phyloP scores from a whole-genome alignment of 805 yeast genomes.

The Brettanomyces nanus region DNA sequence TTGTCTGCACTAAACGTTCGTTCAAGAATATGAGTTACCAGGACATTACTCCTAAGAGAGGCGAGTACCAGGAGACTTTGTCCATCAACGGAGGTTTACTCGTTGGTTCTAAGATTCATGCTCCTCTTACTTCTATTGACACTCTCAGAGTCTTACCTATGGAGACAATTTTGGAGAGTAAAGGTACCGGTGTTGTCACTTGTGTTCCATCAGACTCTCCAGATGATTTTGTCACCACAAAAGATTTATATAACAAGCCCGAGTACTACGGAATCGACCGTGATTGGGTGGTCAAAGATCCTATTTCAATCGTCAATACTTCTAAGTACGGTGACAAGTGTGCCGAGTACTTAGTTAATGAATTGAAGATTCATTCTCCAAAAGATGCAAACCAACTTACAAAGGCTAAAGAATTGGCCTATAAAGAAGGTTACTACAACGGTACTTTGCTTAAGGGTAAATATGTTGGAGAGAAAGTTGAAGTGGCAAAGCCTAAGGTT shows the following conservation, averaged over 20 bases:
- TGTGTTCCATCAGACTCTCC: conserved; percentile 99
- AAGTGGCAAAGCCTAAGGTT: conserved; percentile 81
- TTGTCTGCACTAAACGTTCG: conserved; percentile 87
- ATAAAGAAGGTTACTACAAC: conserved; percentile 93
- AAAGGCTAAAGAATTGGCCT: conserved; percentile 87
- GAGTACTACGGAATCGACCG: conserved; percentile 80
- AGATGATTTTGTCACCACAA: conserved; percentile 85
- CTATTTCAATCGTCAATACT: conserved; percentile 68
- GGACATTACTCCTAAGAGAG: conserved; percentile 84
- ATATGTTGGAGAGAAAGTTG: conserved; percentile 85
- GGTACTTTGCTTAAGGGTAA: conserved; percentile 77
- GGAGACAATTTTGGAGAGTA: conserved; percentile 91
- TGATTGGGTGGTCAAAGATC: conserved; percentile 77
- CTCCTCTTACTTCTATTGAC: conserved; percentile 69
- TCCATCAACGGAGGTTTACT: conserved; percentile 62
- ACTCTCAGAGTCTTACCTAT: conserved; percentile 84
- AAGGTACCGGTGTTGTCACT: conserved; percentile 99
- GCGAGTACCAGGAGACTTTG: conserved; percentile 55
- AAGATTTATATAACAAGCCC: conserved; percentile 80
- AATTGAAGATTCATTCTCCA: conserved; percentile 88
- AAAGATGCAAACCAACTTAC: conserved; percentile 84
- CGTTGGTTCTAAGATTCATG: conserved; percentile 78
- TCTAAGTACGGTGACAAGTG: conserved; percentile 81
- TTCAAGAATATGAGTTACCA: conserved; percentile 97
- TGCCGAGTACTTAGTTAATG: conserved; percentile 78